A percentile compares a stretch with the other conserved stretches of the same genome.
Evolutionary conservation across 768 basidiomycete species (phyloP).

Genomic region (Mycena albidolilacea): DNA sequence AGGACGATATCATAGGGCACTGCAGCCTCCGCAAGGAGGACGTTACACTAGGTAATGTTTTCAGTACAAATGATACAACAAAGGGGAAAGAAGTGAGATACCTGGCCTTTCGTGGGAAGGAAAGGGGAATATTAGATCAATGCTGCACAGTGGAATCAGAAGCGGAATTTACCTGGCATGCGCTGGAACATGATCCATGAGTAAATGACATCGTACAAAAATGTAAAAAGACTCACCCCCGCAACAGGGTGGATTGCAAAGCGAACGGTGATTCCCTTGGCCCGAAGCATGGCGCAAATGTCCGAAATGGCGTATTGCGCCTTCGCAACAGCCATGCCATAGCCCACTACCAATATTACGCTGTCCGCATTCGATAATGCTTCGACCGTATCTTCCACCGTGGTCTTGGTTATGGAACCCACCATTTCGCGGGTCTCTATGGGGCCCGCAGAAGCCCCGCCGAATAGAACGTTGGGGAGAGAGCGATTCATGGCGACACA

Average conservation of each 20-base stretch:
- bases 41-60: slow-evolving; percentile 77
- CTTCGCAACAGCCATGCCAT: slow-evolving; percentile 95
- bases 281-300: slow-evolving; percentile 79
- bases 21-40: slow-evolving; percentile 91
- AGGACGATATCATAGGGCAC: slow-evolving; percentile 82
- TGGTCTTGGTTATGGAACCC: slow-evolving; percentile 84
- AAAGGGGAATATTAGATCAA: not conserved
- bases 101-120: slow-evolving; percentile 28
- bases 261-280: slow-evolving; percentile 84
- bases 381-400: slow-evolving; percentile 86
- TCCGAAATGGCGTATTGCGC: slow-evolving; percentile 88
- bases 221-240: slow-evolving; percentile 53
- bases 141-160: not conserved
- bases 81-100: not conserved
- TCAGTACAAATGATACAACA: not conserved
- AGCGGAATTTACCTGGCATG: slow-evolving; percentile 77
- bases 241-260: slow-evolving; percentile 94
- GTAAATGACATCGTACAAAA: not conserved
- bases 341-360: slow-evolving; percentile 79
- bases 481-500: slow-evolving; percentile 96
- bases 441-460: slow-evolving; percentile 78
- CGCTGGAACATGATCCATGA: slow-evolving; percentile 50
- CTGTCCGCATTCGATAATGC: slow-evolving; percentile 84
- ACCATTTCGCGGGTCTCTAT: slow-evolving; percentile 83
- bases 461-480: slow-evolving; percentile 87